Base-by-base conservation (phyloP, 768 basidiomycete genomes). In the Sistotremastrum suecicum region DNA sequence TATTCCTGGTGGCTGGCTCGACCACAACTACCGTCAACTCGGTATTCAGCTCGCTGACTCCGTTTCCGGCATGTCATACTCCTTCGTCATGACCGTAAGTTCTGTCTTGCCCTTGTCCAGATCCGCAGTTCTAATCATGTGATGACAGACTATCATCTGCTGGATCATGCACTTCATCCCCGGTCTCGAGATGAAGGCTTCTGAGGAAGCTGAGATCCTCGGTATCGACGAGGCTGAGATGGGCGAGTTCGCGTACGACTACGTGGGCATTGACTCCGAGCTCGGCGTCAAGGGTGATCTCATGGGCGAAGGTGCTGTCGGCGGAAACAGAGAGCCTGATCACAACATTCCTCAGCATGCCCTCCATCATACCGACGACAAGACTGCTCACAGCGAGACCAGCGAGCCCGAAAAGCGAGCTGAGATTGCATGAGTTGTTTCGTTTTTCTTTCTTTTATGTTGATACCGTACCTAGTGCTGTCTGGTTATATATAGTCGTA, bases 91-190 rank as follows among this genome's bases (percentile, higher is more conserved):
- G 66, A 88, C 85, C 38, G 48, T 51, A 34, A 46, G 49, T 50
- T 20, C 7, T 10, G 20, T 20, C 20, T 20, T 20, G 20, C 20
- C 20, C 39, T 11, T 10, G 37, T 50, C 1, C 20, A 6, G 28
- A 1, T 50, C n/a, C 12, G 11, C 7, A 6, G 5, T 34, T 20
- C 11, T 30, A 31, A 40, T 42, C 5, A 12, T 30, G 36, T 9
- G 4, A 34, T n/a, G 41, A 44, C 51, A 41, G 53, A 86, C 82
- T 5, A 67, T 83, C 62, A 85, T 89, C 58, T 72, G 86, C 34
- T 86, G 85, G 84, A 63, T 77, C 52, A 88, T 94, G 84, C 86
- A 92, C 64, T 79, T 64, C 61, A 79, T 88, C 55, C 89, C 89
- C 5, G 83, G 80, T 44, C 69, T 87, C 45, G 69, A 78, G 37